These are phyloP conservation scores for Populus nigra DNA, from an alignment of 345 rosid species.

Conservation along the genomic window DNA sequence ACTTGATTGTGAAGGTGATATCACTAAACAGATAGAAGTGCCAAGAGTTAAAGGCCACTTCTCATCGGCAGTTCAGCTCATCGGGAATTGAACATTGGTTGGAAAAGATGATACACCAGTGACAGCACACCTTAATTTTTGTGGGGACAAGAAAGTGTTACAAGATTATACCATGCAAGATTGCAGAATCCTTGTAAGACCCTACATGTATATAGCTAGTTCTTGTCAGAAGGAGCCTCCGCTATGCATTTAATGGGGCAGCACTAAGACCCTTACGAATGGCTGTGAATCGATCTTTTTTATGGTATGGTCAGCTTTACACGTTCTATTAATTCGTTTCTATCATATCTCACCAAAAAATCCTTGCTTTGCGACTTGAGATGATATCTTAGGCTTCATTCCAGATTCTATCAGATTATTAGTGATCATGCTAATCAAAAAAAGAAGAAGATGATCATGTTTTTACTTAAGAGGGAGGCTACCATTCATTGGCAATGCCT, in stretches of 20 bases:
- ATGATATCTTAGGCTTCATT: background rate
- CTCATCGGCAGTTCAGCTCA: background rate
- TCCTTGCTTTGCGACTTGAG: background rate
- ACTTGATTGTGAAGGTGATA: no score
- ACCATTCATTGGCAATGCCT: no score
- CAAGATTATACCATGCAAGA: conserved; percentile 2
- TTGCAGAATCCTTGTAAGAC: conserved; percentile 26
- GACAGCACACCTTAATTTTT: background rate
- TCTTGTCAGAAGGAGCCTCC: conserved; percentile 24
- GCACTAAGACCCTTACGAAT: conserved; percentile 20
- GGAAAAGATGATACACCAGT: background rate
- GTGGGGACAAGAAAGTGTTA: background rate
- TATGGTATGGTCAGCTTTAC: conserved; percentile 8
- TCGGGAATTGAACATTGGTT: background rate
- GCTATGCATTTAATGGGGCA: conserved; percentile 16
- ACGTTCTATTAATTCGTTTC: background rate
- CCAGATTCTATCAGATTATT: background rate
- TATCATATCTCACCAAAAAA: background rate
- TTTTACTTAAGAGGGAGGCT: no score
- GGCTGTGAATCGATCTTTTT: conserved; percentile 10
- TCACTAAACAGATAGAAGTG: no score
- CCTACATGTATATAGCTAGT: conserved; percentile 6
- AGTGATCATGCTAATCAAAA: background rate
- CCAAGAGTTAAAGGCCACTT: no score
- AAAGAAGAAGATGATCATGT: background rate